A percentile compares a stretch with the other conserved stretches of the same genome.
These are phyloP conservation scores for Fomitopsis schrenkii DNA, from an alignment of 1,284 basidiomycete genomes.

Conservation along the genomic window DNA sequence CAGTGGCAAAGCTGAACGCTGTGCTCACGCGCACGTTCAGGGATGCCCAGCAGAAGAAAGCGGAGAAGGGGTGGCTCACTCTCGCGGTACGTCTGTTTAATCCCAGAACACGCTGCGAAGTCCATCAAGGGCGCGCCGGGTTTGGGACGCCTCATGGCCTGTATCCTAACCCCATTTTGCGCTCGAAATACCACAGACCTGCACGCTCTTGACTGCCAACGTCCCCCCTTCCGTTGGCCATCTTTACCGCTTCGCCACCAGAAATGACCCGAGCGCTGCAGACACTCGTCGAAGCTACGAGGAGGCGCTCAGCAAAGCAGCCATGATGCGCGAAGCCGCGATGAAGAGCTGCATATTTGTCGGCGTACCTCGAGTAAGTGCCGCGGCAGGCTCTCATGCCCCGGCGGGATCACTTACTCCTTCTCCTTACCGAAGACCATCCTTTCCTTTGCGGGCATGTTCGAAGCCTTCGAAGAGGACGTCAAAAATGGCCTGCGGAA, in stretches of 20 bases:
- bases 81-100: slow-evolving; percentile 53
- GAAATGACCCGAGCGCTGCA: slow-evolving; percentile 40
- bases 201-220: slow-evolving; percentile 81
- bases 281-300: slow-evolving; percentile 40
- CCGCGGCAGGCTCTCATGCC: slow-evolving; percentile 47
- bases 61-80: slow-evolving; percentile 80
- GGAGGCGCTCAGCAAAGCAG: slow-evolving; percentile 65
- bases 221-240: slow-evolving; percentile 75
- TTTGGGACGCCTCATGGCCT: not conserved
- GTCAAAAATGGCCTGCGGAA: slow-evolving; percentile 69
- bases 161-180: not conserved
- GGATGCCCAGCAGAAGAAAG: slow-evolving; percentile 61
- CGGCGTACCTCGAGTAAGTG: slow-evolving; percentile 81
- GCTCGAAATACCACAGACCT: slow-evolving; percentile 48
- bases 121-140: not conserved
- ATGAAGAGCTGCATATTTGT: slow-evolving; percentile 93
- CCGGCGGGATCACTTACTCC: not conserved
- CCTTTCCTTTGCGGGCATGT: slow-evolving; percentile 74
- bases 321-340: slow-evolving; percentile 88
- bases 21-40: slow-evolving; percentile 56
- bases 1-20: slow-evolving; percentile 44
- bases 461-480: slow-evolving; percentile 73
- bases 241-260: slow-evolving; percentile 74
- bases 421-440: slow-evolving; percentile 56
- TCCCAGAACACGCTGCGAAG: not conserved